A percentile compares a stretch with the other conserved stretches of the same genome.
Evolutionary conservation across 2,329 filamentous ascomycete genomes (phyloP).

Genomic region (Colletotrichum sansevieriae): DNA sequence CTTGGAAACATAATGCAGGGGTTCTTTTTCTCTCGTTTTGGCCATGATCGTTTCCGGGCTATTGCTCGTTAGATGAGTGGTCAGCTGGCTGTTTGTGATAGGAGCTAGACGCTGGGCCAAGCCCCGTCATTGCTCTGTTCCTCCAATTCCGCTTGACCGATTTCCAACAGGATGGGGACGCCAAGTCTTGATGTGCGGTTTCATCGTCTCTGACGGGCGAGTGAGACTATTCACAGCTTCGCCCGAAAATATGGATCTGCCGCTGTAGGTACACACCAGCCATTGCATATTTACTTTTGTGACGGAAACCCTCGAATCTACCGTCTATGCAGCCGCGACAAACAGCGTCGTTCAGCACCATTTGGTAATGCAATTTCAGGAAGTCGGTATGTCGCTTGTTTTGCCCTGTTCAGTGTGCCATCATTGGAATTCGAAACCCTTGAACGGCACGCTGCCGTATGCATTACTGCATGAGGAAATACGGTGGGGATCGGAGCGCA

Average conservation of each 20-base stretch:
- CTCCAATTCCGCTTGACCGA: neutral
- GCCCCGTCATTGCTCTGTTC: conserved; percentile 2
- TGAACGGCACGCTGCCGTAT: conserved; percentile 24
- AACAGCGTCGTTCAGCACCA: too few species aligned
- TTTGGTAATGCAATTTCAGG: too few species aligned
- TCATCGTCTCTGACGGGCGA: conserved; percentile 21
- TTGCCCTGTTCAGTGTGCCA: neutral
- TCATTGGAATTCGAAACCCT: too few species aligned
- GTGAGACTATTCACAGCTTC: conserved; percentile 23
- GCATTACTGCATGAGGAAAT: conserved; percentile 8
- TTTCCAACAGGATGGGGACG: conserved; percentile 6
- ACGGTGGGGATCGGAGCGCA: neutral
- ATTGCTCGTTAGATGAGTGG: too few species aligned
- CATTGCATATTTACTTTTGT: neutral
- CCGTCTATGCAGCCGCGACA: too few species aligned
- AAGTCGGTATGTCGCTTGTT: too few species aligned
- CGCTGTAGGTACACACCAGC: conserved; percentile 1
- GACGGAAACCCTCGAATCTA: too few species aligned
- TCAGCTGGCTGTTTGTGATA: neutral
- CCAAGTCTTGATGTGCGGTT: conserved; percentile 29
- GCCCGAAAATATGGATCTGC: conserved; percentile 11
- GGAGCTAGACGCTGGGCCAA: conserved; percentile 10
- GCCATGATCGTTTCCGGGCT: conserved; percentile 2
- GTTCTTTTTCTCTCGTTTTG: too few species aligned
- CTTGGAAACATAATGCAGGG: neutral